Base-by-base conservation (phyloP, 169 alveolate genomes). In the Plasmodium blacklocki region DNA sequence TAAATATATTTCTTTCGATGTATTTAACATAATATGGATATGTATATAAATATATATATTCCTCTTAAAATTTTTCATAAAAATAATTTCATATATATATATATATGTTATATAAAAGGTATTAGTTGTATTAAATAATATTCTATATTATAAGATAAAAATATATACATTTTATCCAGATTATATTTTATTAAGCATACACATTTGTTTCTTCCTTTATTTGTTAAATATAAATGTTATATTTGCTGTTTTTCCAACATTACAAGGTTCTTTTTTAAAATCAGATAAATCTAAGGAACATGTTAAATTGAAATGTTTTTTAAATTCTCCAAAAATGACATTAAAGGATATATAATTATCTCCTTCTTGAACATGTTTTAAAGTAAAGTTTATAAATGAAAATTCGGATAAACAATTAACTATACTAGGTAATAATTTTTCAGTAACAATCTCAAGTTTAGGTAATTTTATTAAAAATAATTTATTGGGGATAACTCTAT, bases 391-490 rank as follows among this genome's bases (percentile, higher is more conserved):
- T 52, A 80, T 80, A 67, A 47, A 80, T 29, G 78, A 12, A 15
- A 67, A 32, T 67, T 68, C 73, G 21, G 90, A 80, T 45, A 80
- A 39, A 7, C 90, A 80, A 62, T 67, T 80, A 6, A 80, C 90
- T 12, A 80, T 52, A 67, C 73, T 67, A 67, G 90, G 90, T 2
- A 80, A 59, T 9, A 80, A 32, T 21, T n/a, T 19, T 39, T 80
- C 72, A 2, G 68, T 80, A 7, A 80, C 90, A 3, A 80, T 68
- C 7, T 66, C 73, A 26, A 80, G 54, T 67, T 66, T 80, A 26
- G 90, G 90, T n/a, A 80, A 32, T 29, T 80, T 80, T 3, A 80
- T 80, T 67, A 80, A 67, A 67, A 80, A 80, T 56, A 68, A 49
- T 19, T 80, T 56, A 15, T 80, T 67, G n/a, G 72, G 71, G 0